Base-by-base conservation (phyloP, 352 stramenopile genomes). In the Globisporangium okanoganense region DNA sequence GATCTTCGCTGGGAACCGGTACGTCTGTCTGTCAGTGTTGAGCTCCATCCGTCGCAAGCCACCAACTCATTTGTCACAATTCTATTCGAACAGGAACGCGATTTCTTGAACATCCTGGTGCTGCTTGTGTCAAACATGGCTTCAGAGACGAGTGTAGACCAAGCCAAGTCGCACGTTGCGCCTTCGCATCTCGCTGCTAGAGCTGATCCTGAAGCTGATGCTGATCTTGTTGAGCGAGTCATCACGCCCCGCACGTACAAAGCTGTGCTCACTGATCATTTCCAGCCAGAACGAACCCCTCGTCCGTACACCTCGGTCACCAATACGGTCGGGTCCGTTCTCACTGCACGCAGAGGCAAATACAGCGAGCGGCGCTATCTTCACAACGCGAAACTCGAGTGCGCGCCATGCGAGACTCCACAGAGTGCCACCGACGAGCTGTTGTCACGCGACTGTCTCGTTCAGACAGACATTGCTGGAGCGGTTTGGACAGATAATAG, bases 1-100 rank as follows among this genome's bases (percentile, higher is more conserved):
- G 78, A 85, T 36, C 56, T 61, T 25, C 72, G 75, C 20, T 88
- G 76, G 76, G 65, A 85, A 14, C 56, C 65, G 56, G 70, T 78
- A 69, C 20, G 50, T 12, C 29, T 18, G 9, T 12, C 40, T 40
- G n/a, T n/a, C 6, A 12, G 18, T 22, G 5, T 9, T 45, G 18
- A 10, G 40, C 4, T 22, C 16, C 3, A 10, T 22, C 40, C 8
- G 1, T 45, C 5, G 18, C 10, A 10, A 38, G 5, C n/a, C 38
- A 31, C 53, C 5, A 44, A 18, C 13, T 10, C 9, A 38, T 58
- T 27, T 2, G n/a, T 57, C 31, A 22, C 40, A 12, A 12, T 45
- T 10, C 40, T 22, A 45, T 45, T 45, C 9, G 16, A 45, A 45
- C 53, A 78, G 71, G 68, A 76, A n/a, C 22, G 43, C n/a, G 40